Percentiles rank a stretch among this genome's conserved stretches.
These are phyloP conservation scores for Hepatocystis sp. DNA, from an alignment of 169 alveolate species.

Conservation along the genomic window DNA sequence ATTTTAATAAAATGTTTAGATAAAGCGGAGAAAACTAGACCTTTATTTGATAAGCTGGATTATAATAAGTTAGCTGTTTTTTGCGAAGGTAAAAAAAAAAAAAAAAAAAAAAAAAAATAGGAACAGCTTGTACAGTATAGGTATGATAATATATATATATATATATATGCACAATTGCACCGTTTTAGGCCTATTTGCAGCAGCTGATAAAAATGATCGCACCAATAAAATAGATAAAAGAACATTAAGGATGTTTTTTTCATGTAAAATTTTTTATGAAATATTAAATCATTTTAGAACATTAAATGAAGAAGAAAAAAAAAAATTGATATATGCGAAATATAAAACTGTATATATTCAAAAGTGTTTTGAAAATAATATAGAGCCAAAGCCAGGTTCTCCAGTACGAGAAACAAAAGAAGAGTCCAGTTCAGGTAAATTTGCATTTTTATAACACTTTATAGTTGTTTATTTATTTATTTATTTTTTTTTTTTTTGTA, in stretches of 20 bases:
- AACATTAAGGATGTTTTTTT: constrained; percentile 69
- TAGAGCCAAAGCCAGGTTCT: constrained; percentile 62
- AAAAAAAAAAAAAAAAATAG: too few species aligned
- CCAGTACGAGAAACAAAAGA: constrained; percentile 11
- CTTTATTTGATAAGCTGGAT: constrained; percentile 34
- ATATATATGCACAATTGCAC: too few species aligned
- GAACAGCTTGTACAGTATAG: constrained; percentile 8
- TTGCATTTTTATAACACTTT: too few species aligned
- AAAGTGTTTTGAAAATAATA: constrained; percentile 64
- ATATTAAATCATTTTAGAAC: constrained; percentile 59
- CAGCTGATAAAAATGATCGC: constrained; percentile 60
- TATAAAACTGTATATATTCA: constrained; percentile 69
- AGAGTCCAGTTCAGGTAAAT: too few species aligned
- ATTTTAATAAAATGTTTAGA: constrained; percentile 35
- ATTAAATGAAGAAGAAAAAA: constrained; percentile 42
- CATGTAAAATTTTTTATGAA: constrained; percentile 75
- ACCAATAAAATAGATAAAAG: constrained; percentile 42
- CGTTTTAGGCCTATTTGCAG: too few species aligned
- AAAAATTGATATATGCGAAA: constrained; percentile 73
- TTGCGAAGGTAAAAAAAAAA: constrained; percentile 45
- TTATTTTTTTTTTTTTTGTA: too few species aligned
- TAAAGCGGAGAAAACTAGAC: constrained; percentile 41
- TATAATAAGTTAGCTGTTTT: constrained; percentile 37
- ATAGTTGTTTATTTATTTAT: too few species aligned
- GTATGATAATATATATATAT: too few species aligned